Percentiles rank a stretch among this genome's conserved stretches.
Evolutionary conservation across 129 eudicot species (phyloP).

Genomic region (Silybum marianum): DNA sequence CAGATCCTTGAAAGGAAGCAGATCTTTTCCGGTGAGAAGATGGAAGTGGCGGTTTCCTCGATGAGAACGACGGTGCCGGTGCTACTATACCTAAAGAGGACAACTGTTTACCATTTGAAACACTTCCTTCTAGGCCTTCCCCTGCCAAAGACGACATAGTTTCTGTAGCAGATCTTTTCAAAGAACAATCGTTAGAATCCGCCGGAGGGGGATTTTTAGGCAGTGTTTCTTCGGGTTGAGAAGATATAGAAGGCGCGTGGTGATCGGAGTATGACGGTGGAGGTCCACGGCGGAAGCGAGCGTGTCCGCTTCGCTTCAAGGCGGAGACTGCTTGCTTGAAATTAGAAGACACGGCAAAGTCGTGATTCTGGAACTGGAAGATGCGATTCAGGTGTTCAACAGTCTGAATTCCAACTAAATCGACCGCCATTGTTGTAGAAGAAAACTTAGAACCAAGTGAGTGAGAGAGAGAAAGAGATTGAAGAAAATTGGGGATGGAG

Average conservation of each 20-base stretch:
- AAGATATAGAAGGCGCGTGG: slow-evolving; percentile 26
- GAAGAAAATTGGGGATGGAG: slow-evolving; percentile 27
- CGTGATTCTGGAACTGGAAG: slow-evolving; percentile 38
- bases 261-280: slow-evolving; percentile 7
- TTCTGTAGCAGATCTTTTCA: slow-evolving; percentile 28
- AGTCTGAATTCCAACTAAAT: slow-evolving; percentile 38
- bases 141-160: slow-evolving; percentile 51
- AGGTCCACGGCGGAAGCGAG: slow-evolving; percentile 75
- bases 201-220: not conserved
- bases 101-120: slow-evolving; percentile 55
- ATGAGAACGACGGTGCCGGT: slow-evolving; percentile 48
- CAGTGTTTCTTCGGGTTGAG: slow-evolving; percentile 15
- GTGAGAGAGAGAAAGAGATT: not conserved
- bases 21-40: slow-evolving; percentile 49
- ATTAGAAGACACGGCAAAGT: slow-evolving; percentile 36
- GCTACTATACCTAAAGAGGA: slow-evolving; percentile 33
- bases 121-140: slow-evolving; percentile 54
- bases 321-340: slow-evolving; percentile 40
- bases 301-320: slow-evolving; percentile 69
- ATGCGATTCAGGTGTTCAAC: slow-evolving; percentile 33
- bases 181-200: slow-evolving; percentile 1
- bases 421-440: slow-evolving; percentile 36
- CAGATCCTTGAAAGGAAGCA: slow-evolving; percentile 24
- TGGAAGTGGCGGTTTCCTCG: slow-evolving; percentile 65
- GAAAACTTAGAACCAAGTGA: not conserved